These are phyloP conservation scores for Plasmodium cynomolgi DNA, from an alignment of 169 alveolate species.

Conservation along the genomic window DNA sequence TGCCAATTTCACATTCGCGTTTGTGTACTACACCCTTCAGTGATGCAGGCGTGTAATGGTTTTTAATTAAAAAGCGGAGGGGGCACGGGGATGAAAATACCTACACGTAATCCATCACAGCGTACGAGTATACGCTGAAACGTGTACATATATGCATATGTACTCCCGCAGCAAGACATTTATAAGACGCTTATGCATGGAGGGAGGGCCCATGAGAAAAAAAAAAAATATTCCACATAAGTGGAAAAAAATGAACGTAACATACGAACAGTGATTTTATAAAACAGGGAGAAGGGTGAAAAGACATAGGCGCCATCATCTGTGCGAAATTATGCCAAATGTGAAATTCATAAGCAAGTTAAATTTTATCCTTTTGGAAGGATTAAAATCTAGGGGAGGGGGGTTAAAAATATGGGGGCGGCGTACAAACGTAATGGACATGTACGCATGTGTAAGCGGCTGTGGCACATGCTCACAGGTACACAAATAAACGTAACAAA, in stretches of 20 bases:
- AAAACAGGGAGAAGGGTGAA: neutral
- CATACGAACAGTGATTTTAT: neutral
- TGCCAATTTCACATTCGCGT: neutral
- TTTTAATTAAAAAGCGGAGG: neutral
- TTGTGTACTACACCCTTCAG: neutral
- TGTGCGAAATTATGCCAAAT: neutral
- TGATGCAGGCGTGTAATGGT: slow-evolving; percentile 5
- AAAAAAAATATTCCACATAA: neutral
- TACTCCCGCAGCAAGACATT: neutral
- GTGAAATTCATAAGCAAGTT: neutral
- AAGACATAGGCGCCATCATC: neutral
- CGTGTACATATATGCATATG: neutral
- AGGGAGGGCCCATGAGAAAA: neutral
- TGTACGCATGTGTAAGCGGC: neutral
- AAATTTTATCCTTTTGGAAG: neutral
- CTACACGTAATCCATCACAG: neutral
- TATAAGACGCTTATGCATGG: neutral
- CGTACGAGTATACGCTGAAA: neutral
- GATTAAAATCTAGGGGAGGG: neutral
- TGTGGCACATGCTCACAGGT: neutral
- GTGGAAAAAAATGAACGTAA: neutral
- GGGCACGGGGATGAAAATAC: neutral
- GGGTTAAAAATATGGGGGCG: neutral
- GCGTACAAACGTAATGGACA: neutral
- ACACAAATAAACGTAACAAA: neutral